These are phyloP conservation scores for Tuber brumale DNA, from an alignment of 495 filamentous ascomycete species.

Conservation along the genomic window DNA sequence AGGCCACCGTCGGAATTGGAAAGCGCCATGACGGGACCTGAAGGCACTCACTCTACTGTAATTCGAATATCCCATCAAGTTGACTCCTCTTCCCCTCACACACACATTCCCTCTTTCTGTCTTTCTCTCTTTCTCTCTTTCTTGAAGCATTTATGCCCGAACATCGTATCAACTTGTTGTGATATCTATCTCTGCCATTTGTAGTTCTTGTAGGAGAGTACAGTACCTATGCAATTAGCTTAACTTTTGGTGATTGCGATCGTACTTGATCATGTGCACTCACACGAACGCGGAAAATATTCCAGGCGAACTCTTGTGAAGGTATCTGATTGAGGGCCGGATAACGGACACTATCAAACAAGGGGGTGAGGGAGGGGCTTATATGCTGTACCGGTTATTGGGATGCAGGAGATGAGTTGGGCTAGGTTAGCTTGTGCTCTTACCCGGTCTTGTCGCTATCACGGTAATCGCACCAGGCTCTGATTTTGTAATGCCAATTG, in stretches of 20 bases:
- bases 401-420: neutral
- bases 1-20: too few species aligned
- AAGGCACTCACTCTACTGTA: too few species aligned
- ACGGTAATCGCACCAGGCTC: neutral
- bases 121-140: too few species aligned
- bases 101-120: too few species aligned
- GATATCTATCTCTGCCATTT: neutral
- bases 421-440: neutral
- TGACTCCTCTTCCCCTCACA: too few species aligned
- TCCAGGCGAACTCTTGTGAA: neutral
- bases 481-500: neutral
- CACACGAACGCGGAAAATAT: neutral
- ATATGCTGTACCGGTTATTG: neutral
- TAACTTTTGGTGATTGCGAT: neutral
- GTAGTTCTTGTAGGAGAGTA: neutral
- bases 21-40: too few species aligned
- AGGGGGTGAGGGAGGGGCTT: neutral
- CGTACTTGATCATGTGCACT: neutral
- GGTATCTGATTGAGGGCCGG: neutral
- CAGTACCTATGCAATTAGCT: neutral
- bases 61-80: too few species aligned
- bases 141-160: neutral
- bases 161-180: neutral
- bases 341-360: neutral
- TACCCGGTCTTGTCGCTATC: neutral